Evolutionary conservation across 2,329 filamentous ascomycete species (phyloP), one percentile per base, ranked within the genome.

Genomic region (Lachnellula suecica): DNA sequence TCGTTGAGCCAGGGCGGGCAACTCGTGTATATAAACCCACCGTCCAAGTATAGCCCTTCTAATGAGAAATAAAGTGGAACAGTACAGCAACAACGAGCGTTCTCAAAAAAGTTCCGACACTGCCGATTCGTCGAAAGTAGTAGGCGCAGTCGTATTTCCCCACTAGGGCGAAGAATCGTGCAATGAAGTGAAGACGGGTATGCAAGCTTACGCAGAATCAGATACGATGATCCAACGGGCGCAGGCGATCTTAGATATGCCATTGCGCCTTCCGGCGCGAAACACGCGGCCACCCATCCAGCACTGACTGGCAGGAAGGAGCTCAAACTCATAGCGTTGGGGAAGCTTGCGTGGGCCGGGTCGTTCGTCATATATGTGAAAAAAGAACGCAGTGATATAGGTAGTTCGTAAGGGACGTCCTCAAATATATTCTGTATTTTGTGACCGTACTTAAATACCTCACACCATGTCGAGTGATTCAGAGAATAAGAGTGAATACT

Each of bases 1-100:
- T 49, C 35, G 50, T 54, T 52, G 50, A 25, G 44, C 48, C 48
- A 54, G 43, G 48, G 48, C 50, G 52, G 49, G 51, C 47, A 44
- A 38, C 47, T n/a, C 15, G n/a, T 23, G 8, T 23, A 20, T 22
- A 22, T 40, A 40, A n/a, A n/a, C n/a, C n/a, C n/a, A n/a, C n/a
- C n/a, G n/a, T n/a, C n/a, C n/a, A n/a, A n/a, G n/a, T n/a, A n/a
- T n/a, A n/a, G n/a, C n/a, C n/a, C n/a, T n/a, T n/a, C n/a, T n/a
- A n/a, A n/a, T 35, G 31, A 35, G n/a, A 4, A 34, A 35, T 35
- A 5, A 35, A 35, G 15, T 15, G 31, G 31, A n/a, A 13, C 5
- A 35, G 31, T n/a, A n/a, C n/a, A n/a, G n/a, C n/a, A 8, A 31
- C 15, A 31, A 8, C 29, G 29, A 31, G 29, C 15, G 29, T 31